Percentiles rank a stretch among this genome's conserved stretches.
These are phyloP conservation scores for Aspergillus kassunensis DNA, from an alignment of 495 filamentous ascomycete genomes.

Conservation along the genomic window DNA sequence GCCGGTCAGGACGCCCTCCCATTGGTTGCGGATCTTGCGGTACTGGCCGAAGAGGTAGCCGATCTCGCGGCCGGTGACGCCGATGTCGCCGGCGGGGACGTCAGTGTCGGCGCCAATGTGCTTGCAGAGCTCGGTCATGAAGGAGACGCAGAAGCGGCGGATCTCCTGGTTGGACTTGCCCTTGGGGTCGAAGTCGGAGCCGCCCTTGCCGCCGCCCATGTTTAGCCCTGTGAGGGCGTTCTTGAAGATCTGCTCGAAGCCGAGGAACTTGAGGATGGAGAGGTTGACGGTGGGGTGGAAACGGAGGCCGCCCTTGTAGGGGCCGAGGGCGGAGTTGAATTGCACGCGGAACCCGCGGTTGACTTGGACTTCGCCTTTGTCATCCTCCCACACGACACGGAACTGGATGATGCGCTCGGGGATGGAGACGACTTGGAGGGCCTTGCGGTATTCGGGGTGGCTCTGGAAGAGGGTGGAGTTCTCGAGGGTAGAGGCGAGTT, in stretches of 20 bases:
- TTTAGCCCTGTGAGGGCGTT: slow-evolving; percentile 91
- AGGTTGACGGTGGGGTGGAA: slow-evolving; percentile 97
- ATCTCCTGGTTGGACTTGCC: slow-evolving; percentile 97
- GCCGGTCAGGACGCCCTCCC: slow-evolving; percentile 93
- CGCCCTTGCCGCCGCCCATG: slow-evolving; percentile 98
- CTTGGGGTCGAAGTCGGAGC: slow-evolving; percentile 98
- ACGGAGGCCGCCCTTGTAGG: slow-evolving; percentile 95
- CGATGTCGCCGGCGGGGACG: slow-evolving; percentile 92
- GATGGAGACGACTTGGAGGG: slow-evolving; percentile 81
- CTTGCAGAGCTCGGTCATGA: slow-evolving; percentile 91
- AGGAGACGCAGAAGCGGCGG: slow-evolving; percentile 91
- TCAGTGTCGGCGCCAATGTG: slow-evolving; percentile 97
- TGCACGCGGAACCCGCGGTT: slow-evolving; percentile 97
- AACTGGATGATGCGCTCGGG: slow-evolving; percentile 97
- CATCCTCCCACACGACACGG: slow-evolving; percentile 94
- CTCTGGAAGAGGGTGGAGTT: slow-evolving; percentile 89
- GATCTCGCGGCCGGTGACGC: slow-evolving; percentile 84
- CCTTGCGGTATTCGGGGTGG: slow-evolving; percentile 89
- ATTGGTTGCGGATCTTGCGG: slow-evolving; percentile 80
- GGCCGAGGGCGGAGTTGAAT: slow-evolving; percentile 97
- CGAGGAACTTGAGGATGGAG: slow-evolving; percentile 96
- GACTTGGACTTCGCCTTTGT: slow-evolving; percentile 79
- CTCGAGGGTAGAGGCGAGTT: slow-evolving; percentile 91
- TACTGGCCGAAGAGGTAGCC: slow-evolving; percentile 96
- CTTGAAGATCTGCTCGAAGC: slow-evolving; percentile 99